These are phyloP conservation scores for Trichoderma arundinaceum DNA, from an alignment of 2,329 filamentous ascomycete genomes.

Conservation along the genomic window DNA sequence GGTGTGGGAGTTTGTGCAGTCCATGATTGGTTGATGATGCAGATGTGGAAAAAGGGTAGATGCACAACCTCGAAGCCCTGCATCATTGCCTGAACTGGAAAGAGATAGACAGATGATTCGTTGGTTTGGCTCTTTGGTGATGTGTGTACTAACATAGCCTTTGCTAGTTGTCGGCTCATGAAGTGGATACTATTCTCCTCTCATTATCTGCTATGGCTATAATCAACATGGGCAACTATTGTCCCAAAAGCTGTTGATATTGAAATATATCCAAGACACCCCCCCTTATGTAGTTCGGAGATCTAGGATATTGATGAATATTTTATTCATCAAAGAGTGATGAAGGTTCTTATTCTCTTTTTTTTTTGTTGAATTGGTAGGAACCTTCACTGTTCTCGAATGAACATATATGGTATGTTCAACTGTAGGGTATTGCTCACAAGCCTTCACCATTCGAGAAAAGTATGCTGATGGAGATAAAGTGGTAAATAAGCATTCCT, in stretches of 20 bases:
- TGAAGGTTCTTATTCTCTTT: too few species aligned
- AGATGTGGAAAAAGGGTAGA: not conserved
- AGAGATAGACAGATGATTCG: not conserved
- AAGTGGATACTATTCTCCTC: not conserved
- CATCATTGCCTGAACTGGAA: conserved; percentile 19
- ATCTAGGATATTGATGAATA: not conserved
- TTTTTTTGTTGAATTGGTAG: too few species aligned
- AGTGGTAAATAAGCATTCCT: too few species aligned
- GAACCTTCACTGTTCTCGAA: not conserved
- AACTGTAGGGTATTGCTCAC: not conserved
- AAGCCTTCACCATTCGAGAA: too few species aligned
- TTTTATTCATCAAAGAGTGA: not conserved
- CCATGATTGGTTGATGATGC: conserved; percentile 1
- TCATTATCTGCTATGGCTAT: not conserved
- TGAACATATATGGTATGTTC: too few species aligned
- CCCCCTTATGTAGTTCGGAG: too few species aligned
- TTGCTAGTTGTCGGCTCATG: not conserved
- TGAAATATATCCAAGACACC: not conserved
- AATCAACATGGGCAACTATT: not conserved
- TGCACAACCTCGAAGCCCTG: not conserved
- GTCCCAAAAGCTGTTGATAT: not conserved
- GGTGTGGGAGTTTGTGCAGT: not conserved
- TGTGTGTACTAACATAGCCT: not conserved
- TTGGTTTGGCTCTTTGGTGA: not conserved
- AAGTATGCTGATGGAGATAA: too few species aligned